Conservation (phyloP, 768 basidiomycete species). For the Boletus tylopilopsis region DNA sequence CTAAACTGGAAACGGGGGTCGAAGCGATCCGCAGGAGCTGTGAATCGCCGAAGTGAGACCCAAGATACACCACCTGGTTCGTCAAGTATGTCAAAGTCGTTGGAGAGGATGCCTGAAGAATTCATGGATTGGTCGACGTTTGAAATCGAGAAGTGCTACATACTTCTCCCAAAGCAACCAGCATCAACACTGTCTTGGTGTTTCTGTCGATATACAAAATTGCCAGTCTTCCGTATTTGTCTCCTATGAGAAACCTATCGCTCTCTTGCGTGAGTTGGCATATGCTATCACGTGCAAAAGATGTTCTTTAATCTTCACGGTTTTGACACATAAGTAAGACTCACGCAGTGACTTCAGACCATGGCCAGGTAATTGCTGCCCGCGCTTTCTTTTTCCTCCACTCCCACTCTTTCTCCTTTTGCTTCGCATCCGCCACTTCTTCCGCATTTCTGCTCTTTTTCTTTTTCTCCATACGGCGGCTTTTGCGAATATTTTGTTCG, state of each 20-base stretch:
- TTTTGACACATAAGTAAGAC: conserved; percentile 18
- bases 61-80: conserved; percentile 67
- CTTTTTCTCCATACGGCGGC: conserved; percentile 47
- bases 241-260: conserved; percentile 58
- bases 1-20: conserved; percentile 38
- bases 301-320: background rate
- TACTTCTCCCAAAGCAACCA: conserved; percentile 74
- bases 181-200: conserved; percentile 37
- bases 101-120: conserved; percentile 60
- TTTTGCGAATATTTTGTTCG: conserved; percentile 53
- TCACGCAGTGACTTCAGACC: conserved; percentile 69
- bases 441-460: conserved; percentile 43
- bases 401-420: conserved; percentile 57
- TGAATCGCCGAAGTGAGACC: conserved; percentile 80
- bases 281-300: conserved; percentile 37
- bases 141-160: conserved; percentile 4
- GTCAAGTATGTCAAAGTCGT: conserved; percentile 70
- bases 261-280: conserved; percentile 46
- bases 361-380: conserved; percentile 68
- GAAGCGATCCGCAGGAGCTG: conserved; percentile 63
- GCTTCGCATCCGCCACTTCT: conserved; percentile 44
- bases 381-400: conserved; percentile 50
- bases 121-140: conserved; percentile 6
- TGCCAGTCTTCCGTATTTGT: conserved; percentile 66
- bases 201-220: conserved; percentile 54